Evolutionary conservation across 495 filamentous ascomycete genomes (phyloP), one percentile per base, ranked within the genome.

Genomic region (Penicillium canariense): DNA sequence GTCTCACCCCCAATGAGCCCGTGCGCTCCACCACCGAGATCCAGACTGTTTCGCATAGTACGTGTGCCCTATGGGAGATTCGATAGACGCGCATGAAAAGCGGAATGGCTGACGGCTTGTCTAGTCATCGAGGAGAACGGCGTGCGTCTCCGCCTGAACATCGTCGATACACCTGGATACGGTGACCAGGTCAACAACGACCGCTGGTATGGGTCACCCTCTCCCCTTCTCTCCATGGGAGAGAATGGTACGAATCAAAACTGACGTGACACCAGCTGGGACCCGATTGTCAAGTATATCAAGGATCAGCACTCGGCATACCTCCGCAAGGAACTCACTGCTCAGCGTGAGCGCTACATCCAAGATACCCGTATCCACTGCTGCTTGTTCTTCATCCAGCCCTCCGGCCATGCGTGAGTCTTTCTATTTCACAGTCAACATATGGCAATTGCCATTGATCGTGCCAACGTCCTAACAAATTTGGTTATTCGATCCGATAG

Each of bases 261-360:
- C 68, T 76, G 68, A 74, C 59, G 54, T 27, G 54, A 11, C 25
- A 34, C 14, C 56, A 86, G 83, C 75, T 90, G 87, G 87, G 87
- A 90, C 65, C 87, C 95, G 46, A 99, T 99, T 69, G 92, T 99
- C 78, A 97, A 97, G 79, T 99, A 99, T 77, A 99, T 99, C 82
- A 99, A 99, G 81, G 95, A 99, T 76, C 94, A 99, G 79, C 95
- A 99, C 80, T 95, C 90, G n/a, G 91, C 95, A 63, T 99, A 96
- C 77, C 89, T 99, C 45, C 88, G 95, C 72, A 99, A 99, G 81
- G 94, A 99, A 69, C 91, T 99, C 61, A 97, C 94, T n/a, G 94
- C 94, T 60, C 95, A 99, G 81, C 89, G 94, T 73, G 94, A 99
- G 73, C 89, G 94, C 60, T 97, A 99, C 70, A 96, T 99, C 61